Base-by-base conservation (phyloP, 371 early-diverging fungal genomes). In the Lichtheimia ornata region DNA sequence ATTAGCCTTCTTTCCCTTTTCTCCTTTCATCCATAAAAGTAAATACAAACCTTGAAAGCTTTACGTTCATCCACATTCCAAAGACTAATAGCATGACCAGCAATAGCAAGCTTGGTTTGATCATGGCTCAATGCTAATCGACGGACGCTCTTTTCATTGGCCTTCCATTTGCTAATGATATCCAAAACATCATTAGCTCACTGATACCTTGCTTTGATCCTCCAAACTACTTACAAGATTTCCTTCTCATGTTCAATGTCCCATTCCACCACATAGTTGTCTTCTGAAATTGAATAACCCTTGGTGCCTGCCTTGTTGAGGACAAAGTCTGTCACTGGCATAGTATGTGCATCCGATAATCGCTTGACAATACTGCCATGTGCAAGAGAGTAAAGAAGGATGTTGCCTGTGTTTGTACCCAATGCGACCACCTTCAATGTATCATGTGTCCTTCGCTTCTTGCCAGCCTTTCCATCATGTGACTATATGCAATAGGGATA, bases 211-310 rank as follows among this genome's bases (percentile, higher is more conserved):
- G n/a, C 24, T 2, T 18, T 22, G 14, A 42, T 24, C 13, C 47
- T 27, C 35, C 22, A 7, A 22, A 40, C 11, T 54, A 58, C 70
- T 59, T 77, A 81, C 83, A 66, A 73, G 59, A 78, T 71, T 50
- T 82, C 86, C 14, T 70, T 71, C 50, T 79, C 85, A 58, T 82
- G 83, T 47, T 73, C 73, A 57, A 91, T 73, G 65, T 91, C 84
- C 91, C 91, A 92, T 67, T 88, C 91, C 17, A 89, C 83, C 64
- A 90, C 76, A 51, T 77, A 59, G 40, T 84, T 84, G 62, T 92
- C 91, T 57, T 85, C 84, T 35, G 83, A 82, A 28, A 84, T 76
- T 13, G 91, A 91, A 63, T 81, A 91, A 18, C 85, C 91, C 41
- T 74, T 73, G 13, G 73, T 74, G 17, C 85, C 85, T 55, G 79